Conservation (phyloP, 495 filamentous ascomycete species). For the Alectoria sarmentosa region DNA sequence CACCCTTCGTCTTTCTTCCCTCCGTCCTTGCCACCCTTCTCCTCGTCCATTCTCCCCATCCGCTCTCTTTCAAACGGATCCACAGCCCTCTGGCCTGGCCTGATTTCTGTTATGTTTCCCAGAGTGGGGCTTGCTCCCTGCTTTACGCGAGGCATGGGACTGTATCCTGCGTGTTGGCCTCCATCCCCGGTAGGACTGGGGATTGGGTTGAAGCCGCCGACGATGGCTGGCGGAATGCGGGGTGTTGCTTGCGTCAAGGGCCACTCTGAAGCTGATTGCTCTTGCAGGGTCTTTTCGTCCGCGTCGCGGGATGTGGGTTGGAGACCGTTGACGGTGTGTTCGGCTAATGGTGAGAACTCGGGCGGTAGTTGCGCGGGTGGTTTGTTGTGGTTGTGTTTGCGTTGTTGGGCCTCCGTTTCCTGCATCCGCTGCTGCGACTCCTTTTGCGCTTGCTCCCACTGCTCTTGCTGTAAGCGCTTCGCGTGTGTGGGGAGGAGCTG, state of each 20-base stretch:
- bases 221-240: background rate
- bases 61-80: conserved; percentile 22
- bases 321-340: conserved; percentile 20
- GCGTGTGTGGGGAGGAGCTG: conserved; percentile 93
- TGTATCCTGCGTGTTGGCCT: conserved; percentile 31
- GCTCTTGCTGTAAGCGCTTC: conserved; percentile 83
- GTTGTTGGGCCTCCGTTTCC: background rate
- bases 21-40: conserved; percentile 7
- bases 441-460: conserved; percentile 65
- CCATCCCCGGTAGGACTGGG: conserved; percentile 25
- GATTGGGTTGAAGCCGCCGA: background rate
- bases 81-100: background rate
- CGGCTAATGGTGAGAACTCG: conserved; percentile 18
- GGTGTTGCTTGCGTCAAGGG: conserved; percentile 4
- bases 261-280: conserved; percentile 11
- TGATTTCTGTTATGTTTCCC: conserved; percentile 36
- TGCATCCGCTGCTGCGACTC: conserved; percentile 13
- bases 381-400: conserved; percentile 2
- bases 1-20: conserved; percentile 40
- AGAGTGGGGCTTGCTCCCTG: conserved; percentile 32
- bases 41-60: conserved; percentile 9
- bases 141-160: conserved; percentile 49
- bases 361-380: conserved; percentile 1
- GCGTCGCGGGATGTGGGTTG: conserved; percentile 14
- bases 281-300: conserved; percentile 9